Percentiles rank a stretch among this genome's conserved stretches.
These are phyloP conservation scores for Calonectria pseudoreteaudii DNA, from an alignment of 2,329 filamentous ascomycete species.

Conservation along the genomic window DNA sequence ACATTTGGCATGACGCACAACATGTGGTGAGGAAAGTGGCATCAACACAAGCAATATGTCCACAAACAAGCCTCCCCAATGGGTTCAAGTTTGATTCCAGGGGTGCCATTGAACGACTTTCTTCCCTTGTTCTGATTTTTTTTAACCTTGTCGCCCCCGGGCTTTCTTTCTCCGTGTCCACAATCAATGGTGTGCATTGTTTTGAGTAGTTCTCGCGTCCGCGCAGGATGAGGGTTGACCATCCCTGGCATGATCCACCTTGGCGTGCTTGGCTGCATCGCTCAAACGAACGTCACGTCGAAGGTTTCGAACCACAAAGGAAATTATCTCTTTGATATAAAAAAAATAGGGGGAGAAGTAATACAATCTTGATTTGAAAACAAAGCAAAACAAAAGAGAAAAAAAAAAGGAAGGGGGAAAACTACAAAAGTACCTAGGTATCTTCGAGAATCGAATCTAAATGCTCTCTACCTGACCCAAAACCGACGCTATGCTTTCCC, in stretches of 20 bases:
- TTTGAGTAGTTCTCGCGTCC: background rate
- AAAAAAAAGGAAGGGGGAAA: too few species aligned
- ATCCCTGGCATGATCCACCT: constrained; percentile 4
- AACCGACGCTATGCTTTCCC: constrained; percentile 1
- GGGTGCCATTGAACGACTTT: background rate
- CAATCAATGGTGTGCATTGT: background rate
- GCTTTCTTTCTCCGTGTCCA: background rate
- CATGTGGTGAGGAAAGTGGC: background rate
- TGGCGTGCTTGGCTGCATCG: background rate
- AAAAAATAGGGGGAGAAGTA: background rate
- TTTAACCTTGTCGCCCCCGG: background rate
- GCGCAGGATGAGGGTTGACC: background rate
- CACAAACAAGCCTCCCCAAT: background rate
- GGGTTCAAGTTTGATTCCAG: background rate
- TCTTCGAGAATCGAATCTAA: constrained; percentile 1
- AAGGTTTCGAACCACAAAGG: background rate
- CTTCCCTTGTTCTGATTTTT: background rate
- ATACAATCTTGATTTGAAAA: constrained; percentile 3
- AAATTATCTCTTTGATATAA: background rate
- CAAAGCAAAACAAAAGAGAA: background rate
- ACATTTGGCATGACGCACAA: background rate
- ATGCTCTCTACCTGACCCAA: background rate
- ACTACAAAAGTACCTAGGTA: constrained; percentile 5
- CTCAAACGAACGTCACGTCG: background rate
- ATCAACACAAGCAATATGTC: background rate